A percentile compares a stretch with the other conserved stretches of the same genome.
These are phyloP conservation scores for Coemansia sp. DNA, from an alignment of 192 early-diverging fungal genomes.

Conservation along the genomic window DNA sequence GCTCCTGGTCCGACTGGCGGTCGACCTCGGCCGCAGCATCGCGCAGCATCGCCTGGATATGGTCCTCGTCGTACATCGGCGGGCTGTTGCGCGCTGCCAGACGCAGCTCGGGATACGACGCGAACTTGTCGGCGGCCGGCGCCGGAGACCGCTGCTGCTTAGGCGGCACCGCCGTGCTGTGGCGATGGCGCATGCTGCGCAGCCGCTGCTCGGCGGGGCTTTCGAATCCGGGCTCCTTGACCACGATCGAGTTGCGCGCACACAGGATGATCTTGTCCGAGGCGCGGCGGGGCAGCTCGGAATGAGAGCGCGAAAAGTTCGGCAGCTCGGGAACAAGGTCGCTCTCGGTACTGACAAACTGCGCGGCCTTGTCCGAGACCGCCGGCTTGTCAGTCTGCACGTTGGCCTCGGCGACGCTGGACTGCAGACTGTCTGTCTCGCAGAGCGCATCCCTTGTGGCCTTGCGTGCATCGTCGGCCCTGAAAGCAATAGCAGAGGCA, in stretches of 20 bases:
- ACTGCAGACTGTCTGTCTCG: background rate
- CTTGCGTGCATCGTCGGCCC: no score
- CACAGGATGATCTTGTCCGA: constrained; percentile 36
- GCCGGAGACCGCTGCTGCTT: background rate
- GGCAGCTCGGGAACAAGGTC: background rate
- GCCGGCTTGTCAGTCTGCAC: background rate
- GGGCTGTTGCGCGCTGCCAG: constrained; percentile 16
- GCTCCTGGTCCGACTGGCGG: constrained; percentile 9
- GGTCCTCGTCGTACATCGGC: constrained; percentile 29
- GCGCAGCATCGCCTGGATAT: constrained; percentile 32
- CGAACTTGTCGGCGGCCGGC: constrained; percentile 24
- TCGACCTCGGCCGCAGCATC: constrained; percentile 33
- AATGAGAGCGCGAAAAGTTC: constrained; percentile 8
- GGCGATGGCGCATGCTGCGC: constrained; percentile 34
- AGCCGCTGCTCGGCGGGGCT: constrained; percentile 30
- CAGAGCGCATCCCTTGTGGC: no score
- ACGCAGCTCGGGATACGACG: constrained; percentile 48
- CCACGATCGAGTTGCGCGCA: constrained; percentile 26
- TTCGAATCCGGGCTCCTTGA: background rate
- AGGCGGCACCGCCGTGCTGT: constrained; percentile 22
- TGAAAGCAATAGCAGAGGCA: constrained; percentile 1
- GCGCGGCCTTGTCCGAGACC: background rate
- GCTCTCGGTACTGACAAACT: constrained; percentile 1
- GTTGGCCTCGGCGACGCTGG: background rate
- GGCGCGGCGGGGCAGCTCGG: constrained; percentile 22